A percentile compares a stretch with the other conserved stretches of the same genome.
Conservation (phyloP, 345 rosid genomes). For the Citrus inodora region DNA sequence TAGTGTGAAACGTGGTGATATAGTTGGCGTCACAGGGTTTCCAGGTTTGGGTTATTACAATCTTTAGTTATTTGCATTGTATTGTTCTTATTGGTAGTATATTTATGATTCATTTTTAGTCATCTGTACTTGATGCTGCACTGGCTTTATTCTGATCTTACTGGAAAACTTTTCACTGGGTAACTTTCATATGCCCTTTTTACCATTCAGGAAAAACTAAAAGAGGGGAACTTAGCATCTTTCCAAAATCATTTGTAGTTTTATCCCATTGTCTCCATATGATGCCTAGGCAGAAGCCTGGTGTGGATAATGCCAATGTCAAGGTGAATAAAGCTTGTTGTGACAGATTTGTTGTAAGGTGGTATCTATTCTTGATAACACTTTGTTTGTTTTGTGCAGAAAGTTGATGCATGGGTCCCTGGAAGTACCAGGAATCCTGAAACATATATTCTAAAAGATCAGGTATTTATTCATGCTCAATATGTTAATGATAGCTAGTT, state of each 20-base stretch:
- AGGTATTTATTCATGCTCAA: conserved; percentile 39
- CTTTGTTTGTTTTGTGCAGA: conserved; percentile 38
- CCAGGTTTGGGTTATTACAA: conserved; percentile 58
- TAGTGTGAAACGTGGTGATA: conserved; percentile 83
- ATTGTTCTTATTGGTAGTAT: background rate
- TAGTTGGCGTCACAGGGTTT: conserved; percentile 88
- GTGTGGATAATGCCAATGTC: conserved; percentile 36
- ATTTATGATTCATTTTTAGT: background rate
- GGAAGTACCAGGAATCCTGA: conserved; percentile 83
- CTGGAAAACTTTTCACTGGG: background rate
- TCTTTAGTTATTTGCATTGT: background rate
- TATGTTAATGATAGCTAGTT: background rate
- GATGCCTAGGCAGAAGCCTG: conserved; percentile 83
- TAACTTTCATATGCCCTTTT: background rate
- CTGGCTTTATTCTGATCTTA: background rate
- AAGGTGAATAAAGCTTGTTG: conserved; percentile 37
- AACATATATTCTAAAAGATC: conserved; percentile 77
- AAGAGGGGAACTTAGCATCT: conserved; percentile 90
- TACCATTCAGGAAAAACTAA: conserved; percentile 69
- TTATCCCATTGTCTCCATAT: conserved; percentile 94
- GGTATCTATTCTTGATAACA: conserved; percentile 9
- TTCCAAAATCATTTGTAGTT: conserved; percentile 54
- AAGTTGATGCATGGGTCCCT: conserved; percentile 62
- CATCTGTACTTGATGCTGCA: background rate
- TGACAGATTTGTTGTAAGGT: background rate